Base-by-base conservation (phyloP, 345 rosid genomes). In the Camelina sativa region DNA sequence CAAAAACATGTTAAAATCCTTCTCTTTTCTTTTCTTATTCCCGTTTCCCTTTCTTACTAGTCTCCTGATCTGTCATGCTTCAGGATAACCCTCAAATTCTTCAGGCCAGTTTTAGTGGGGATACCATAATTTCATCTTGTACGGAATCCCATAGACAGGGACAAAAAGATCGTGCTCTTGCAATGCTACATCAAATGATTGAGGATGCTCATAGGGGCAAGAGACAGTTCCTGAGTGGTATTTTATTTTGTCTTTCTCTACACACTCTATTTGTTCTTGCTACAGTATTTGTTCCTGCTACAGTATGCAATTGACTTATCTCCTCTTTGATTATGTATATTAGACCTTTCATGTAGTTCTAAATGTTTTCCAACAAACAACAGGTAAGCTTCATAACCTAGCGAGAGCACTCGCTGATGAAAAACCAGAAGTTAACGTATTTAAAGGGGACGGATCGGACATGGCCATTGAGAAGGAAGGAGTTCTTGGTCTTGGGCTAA, bases 171-270 rank as follows among this genome's bases (percentile, higher is more conserved):
- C 97, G 96, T 61, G 86, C 96, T 72, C 91, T 94, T 82, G 92
- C 86, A 59, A 80, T 88, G 87, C 86, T 94, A 43, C 91, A 90
- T 79, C 97, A 91, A 85, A 94, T 94, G 96, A 88, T 94, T 82
- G 90, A 94, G 82, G 98, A 91, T 86, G 98, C 98, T 79, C 95
- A 94, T 71, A 87, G 23, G 88, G 92, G 97, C 84, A 94, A 91
- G 87, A 80, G 98, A 22, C 98, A 94, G 85, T 94, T 94, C 86
- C 82, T 94, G 73, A 94, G 98, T 75, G 97, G 97, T 94, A 89
- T 19, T 17, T 43, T 73, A 55, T 71, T 57, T 67, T 43, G 11
- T 60, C 54, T 54, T 60, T 35, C 44, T 62, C 50, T 58, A 32
- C 8, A 10, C 43, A 15, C 16, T 68, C 62, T 43, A 4, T 73